Evolutionary conservation across 208 protist species (phyloP).

Genomic region (Lotmaria passim): DNA sequence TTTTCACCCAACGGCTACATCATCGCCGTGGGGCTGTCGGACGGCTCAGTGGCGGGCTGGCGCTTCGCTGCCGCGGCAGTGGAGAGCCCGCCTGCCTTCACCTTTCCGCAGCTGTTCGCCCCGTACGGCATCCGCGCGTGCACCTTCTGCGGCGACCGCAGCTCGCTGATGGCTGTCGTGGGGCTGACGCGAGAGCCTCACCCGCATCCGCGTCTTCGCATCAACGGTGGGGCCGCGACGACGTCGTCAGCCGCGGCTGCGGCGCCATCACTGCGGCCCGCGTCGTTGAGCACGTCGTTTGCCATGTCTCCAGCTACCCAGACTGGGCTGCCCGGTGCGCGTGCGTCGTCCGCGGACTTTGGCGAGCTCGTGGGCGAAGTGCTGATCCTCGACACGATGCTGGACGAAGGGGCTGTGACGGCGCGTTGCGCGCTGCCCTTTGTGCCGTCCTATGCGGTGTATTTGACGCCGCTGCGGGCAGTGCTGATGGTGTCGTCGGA

Average conservation of each 20-base stretch:
- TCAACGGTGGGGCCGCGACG: neutral
- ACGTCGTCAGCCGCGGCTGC: neutral
- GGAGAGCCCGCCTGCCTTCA: conserved; percentile 45
- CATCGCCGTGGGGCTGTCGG: conserved; percentile 70
- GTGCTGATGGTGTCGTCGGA: conserved; percentile 71
- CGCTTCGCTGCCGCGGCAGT: conserved; percentile 51
- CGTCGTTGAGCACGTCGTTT: neutral
- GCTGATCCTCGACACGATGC: conserved; percentile 40
- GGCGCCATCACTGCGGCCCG: neutral
- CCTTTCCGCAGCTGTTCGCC: conserved; percentile 46
- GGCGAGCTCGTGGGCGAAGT: conserved; percentile 44
- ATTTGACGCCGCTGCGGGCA: conserved; percentile 52
- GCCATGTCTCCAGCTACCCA: neutral
- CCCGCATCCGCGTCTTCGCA: conserved; percentile 1
- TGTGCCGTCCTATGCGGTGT: conserved; percentile 69
- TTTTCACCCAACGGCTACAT: conserved; percentile 77
- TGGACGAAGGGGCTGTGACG: conserved; percentile 42
- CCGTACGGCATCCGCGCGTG: conserved; percentile 48
- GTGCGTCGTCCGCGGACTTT: neutral
- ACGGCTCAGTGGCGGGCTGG: conserved; percentile 78
- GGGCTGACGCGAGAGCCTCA: conserved; percentile 61
- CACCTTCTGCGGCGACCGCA: conserved; percentile 71
- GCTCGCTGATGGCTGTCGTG: conserved; percentile 62
- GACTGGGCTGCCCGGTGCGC: neutral
- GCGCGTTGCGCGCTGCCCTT: conserved; percentile 78